phyloP scores from a whole-genome alignment of 345 rosid genomes.

The Ricinus communis region DNA sequence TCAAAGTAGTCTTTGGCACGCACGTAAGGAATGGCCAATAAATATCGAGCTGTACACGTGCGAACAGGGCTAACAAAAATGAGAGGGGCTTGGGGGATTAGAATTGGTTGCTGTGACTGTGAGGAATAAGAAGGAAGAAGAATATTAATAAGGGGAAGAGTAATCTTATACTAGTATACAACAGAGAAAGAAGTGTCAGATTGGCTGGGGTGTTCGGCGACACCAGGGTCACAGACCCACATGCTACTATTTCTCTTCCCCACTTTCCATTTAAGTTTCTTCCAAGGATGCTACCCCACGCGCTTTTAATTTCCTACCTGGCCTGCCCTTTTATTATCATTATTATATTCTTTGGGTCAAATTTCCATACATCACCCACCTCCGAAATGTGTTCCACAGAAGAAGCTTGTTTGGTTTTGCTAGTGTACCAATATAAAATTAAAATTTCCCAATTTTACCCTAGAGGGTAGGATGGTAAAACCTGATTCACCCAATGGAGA shows the following conservation, averaged over 20 bases:
- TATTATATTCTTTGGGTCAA: not conserved
- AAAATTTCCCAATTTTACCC: not conserved
- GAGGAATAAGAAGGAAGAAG: constrained; percentile 15
- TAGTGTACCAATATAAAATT: not conserved
- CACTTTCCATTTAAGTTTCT: not conserved
- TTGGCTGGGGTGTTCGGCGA: constrained; percentile 44
- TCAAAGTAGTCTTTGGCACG: constrained; percentile 12
- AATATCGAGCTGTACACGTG: constrained; percentile 64
- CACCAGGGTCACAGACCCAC: constrained; percentile 44
- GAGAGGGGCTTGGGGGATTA: too few species aligned
- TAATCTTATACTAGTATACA: too few species aligned
- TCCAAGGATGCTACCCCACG: not conserved
- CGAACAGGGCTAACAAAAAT: not conserved
- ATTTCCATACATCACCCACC: not conserved
- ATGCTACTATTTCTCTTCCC: constrained; percentile 16
- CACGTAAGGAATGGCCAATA: constrained; percentile 32
- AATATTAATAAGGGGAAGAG: constrained; percentile 11
- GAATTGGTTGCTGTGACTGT: constrained; percentile 9
- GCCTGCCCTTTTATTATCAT: not conserved
- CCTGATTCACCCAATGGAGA: too few species aligned
- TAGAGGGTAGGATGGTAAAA: too few species aligned
- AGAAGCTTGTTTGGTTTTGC: not conserved
- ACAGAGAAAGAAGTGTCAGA: constrained; percentile 24
- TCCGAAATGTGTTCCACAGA: too few species aligned
- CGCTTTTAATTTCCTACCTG: not conserved